Base-by-base conservation (phyloP, 2,329 filamentous ascomycete genomes). In the Ophiostoma populinum region DNA sequence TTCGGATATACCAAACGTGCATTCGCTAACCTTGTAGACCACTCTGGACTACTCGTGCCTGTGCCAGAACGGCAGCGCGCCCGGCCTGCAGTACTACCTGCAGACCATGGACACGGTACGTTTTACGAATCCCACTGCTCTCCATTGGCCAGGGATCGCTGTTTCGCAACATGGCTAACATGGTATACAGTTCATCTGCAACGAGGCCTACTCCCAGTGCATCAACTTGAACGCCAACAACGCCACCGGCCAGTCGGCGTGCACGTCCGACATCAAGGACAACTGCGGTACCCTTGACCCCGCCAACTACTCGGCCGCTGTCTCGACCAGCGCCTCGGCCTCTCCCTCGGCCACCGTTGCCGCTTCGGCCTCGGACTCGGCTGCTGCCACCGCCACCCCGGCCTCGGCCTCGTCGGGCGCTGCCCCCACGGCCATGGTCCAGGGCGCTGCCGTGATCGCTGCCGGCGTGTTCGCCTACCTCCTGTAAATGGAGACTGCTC, bases 381-480 rank as follows among this genome's bases (percentile, higher is more conserved):
- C 33, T 13, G 17, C 37, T 16, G 11, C 21, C 13, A 33, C 39
- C 24, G 31, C 35, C 17, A 32, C 42, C 28, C 41, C 46, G 13
- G 38, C 46, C 13, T 47, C 47, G 6, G 35, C 26, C 6, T 45
- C 36, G 22, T 51, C 35, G 25, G 45, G 50, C 20, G 48, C 45
- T 20, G 42, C 52, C 27, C 51, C 51, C 17, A 39, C 54, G 29
- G 52, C 54, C 35, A 42, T 56, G 39, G 54, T 59, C 45, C 61
- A 62, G 39, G 61, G 62, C 32, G 58, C 56, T 27, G 63, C 62
- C 6, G 62, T 57, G 22, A 57, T 62, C 26, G 67, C 64, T 39
- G 49, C 65, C 29, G 67, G 64, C 37, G 48, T 70, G 29, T 51
- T 70, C 41, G 67, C 65, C 43, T 65, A 63, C 45, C 49, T 68